A percentile compares a stretch with the other conserved stretches of the same genome.
Evolutionary conservation across 2,329 filamentous ascomycete genomes (phyloP).

Genomic region (Penicillium paneum): DNA sequence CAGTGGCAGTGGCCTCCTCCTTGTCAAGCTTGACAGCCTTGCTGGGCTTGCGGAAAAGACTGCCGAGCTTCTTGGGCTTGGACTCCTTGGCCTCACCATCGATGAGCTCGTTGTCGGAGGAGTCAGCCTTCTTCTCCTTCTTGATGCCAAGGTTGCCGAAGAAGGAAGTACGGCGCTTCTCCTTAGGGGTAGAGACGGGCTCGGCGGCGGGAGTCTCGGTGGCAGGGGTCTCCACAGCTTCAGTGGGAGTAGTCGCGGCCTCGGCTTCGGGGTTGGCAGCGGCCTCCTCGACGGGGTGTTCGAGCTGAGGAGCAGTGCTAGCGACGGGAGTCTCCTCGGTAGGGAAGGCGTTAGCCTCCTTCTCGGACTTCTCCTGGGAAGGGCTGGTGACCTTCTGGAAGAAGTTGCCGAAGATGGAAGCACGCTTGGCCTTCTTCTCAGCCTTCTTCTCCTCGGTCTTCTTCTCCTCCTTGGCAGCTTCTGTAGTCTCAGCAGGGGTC

Average conservation of each 20-base stretch:
- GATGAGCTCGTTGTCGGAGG: slow-evolving; percentile 47
- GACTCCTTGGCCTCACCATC: slow-evolving; percentile 44
- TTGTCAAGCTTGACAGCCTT: slow-evolving; percentile 47
- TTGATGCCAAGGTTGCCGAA: slow-evolving; percentile 54
- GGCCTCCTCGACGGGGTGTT: slow-evolving; percentile 43
- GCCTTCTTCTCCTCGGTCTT: slow-evolving; percentile 42
- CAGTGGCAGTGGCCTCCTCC: slow-evolving; percentile 33
- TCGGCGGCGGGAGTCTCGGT: slow-evolving; percentile 32
- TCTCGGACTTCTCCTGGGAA: slow-evolving; percentile 46
- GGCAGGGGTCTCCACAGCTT: slow-evolving; percentile 32
- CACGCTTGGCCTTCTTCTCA: slow-evolving; percentile 67
- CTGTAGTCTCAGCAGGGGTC: slow-evolving; percentile 31
- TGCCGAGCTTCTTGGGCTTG: slow-evolving; percentile 47
- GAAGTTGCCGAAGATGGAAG: slow-evolving; percentile 76
- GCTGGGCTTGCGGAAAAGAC: slow-evolving; percentile 50
- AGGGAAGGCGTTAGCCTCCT: slow-evolving; percentile 48
- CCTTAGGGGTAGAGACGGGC: slow-evolving; percentile 39
- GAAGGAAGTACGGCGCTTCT: slow-evolving; percentile 53
- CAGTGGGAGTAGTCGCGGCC: slow-evolving; percentile 45
- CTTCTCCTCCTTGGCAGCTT: slow-evolving; percentile 27
- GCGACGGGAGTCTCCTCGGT: slow-evolving; percentile 46
- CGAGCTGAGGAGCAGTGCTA: slow-evolving; percentile 49
- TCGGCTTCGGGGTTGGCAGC: slow-evolving; percentile 39
- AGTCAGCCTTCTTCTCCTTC: slow-evolving; percentile 52
- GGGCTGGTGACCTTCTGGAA: slow-evolving; percentile 64